Percentiles rank a stretch among this genome's conserved stretches.
These are phyloP conservation scores for Parathielavia appendiculata DNA, from an alignment of 495 filamentous ascomycete genomes.

Conservation along the genomic window DNA sequence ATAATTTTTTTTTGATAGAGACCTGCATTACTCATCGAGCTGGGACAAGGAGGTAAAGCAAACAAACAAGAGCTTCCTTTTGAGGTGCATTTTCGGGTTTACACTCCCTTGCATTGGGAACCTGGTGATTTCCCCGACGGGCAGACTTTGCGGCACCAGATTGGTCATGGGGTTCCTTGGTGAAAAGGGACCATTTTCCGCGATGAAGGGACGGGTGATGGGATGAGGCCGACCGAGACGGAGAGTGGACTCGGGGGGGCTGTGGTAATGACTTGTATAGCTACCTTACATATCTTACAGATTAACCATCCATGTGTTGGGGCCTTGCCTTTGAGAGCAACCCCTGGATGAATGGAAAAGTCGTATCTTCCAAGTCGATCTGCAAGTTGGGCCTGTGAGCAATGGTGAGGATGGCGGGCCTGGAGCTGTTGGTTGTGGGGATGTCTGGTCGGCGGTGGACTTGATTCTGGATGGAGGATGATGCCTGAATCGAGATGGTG, in stretches of 20 bases:
- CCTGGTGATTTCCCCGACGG: neutral
- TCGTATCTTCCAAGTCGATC: neutral
- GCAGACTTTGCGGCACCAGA: constrained; percentile 3
- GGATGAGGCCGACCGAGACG: neutral
- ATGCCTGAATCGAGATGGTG: neutral
- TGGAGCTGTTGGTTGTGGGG: too few species aligned
- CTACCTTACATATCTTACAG: neutral
- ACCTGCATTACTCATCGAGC: neutral
- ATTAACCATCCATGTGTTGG: too few species aligned
- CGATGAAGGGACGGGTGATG: neutral
- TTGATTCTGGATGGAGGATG: neutral
- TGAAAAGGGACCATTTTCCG: neutral
- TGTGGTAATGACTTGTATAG: constrained; percentile 8
- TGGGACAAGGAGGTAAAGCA: neutral
- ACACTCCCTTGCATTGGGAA: neutral
- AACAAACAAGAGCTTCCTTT: neutral
- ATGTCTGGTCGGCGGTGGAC: too few species aligned
- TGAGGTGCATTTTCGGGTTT: neutral
- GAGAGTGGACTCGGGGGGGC: neutral
- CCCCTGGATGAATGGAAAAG: neutral
- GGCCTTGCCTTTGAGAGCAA: too few species aligned
- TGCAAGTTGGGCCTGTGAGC: neutral
- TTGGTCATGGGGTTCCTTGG: constrained; percentile 1
- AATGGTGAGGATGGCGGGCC: too few species aligned
- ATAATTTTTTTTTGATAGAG: constrained; percentile 10